These are phyloP conservation scores for Euclidium syriacum DNA, from an alignment of 345 rosid genomes.

Conservation along the genomic window DNA sequence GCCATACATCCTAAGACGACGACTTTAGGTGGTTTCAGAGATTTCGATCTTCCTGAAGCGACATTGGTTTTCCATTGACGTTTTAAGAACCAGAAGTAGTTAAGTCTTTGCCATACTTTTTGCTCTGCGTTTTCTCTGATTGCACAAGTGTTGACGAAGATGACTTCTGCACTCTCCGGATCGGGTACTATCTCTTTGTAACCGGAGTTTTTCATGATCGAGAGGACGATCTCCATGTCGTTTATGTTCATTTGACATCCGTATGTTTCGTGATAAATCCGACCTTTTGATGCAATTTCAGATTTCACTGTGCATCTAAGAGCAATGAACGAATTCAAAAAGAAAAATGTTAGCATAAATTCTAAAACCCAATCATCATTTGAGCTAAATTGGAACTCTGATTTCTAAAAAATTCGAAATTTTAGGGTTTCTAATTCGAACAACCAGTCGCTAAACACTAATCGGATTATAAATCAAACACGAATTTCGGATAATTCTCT, in stretches of 20 bases:
- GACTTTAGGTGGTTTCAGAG: constrained; percentile 73
- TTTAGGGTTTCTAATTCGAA: not conserved
- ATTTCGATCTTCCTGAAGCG: constrained; percentile 59
- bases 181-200: constrained; percentile 55
- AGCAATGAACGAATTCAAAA: constrained; percentile 13
- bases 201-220: constrained; percentile 85
- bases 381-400: not conserved
- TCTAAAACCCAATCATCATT: not conserved
- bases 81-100: constrained; percentile 93
- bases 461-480: not conserved
- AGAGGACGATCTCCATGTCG: constrained; percentile 89
- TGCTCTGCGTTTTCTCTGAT: constrained; percentile 93
- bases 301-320: constrained; percentile 35
- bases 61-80: constrained; percentile 82
- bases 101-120: constrained; percentile 94
- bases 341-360: not conserved
- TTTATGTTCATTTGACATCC: constrained; percentile 97
- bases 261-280: constrained; percentile 87
- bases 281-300: constrained; percentile 45
- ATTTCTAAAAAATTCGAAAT: not conserved
- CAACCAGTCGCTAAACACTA: not conserved
- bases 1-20: constrained; percentile 99
- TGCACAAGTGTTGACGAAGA: constrained; percentile 85
- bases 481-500: not conserved
- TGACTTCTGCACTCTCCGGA: constrained; percentile 88